Base-by-base conservation (phyloP, 805 yeast genomes). In the Kluyveromyces nonfermentans region DNA sequence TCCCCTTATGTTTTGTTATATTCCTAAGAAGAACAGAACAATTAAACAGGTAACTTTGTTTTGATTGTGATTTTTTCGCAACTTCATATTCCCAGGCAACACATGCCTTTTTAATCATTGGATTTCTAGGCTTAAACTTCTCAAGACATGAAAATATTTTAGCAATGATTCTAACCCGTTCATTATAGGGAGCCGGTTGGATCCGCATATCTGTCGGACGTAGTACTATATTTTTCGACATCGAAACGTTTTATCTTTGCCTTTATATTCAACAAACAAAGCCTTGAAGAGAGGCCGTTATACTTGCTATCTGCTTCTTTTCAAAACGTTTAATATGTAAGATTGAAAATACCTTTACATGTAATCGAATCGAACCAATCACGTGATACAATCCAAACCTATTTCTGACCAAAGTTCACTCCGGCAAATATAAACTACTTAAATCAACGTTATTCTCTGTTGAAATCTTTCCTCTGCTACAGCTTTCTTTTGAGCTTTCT, bases 121-220 rank as follows among this genome's bases (percentile, higher is more conserved):
- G 33, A 19, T 43, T 43, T 6, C 43, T 42, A 1, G 57, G 51
- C 32, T 52, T 50, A 18, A 47, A 44, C 39, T 50, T 53, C 33
- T 48, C 44, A 22, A 61, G 34, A 8, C 50, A 47, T 7, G 52
- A 50, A 41, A 45, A 49, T n/a, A 63, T 36, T 35, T 59, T 60
- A 8, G 58, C 55, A 8, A 60, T 43, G 40, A 60, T 53, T 39
- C 55, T 60, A 38, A 54, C 51, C 25, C 68, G 50, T 18, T 60
- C 63, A 37, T 56, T 63, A 39, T 57, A 63, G 1, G 59, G 52
- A 2, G 57, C 59, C 8, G 64, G 62, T 37, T 59, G 63, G 17
- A 42, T 48, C 19, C 47, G 53, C 47, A 62, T 36, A 44, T 58
- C 64, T 17, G 55, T 46, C 1, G 66, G 66, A 6, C 64, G 51